Evolutionary conservation across 768 basidiomycete species (phyloP).

Genomic region (Serendipita sp.): DNA sequence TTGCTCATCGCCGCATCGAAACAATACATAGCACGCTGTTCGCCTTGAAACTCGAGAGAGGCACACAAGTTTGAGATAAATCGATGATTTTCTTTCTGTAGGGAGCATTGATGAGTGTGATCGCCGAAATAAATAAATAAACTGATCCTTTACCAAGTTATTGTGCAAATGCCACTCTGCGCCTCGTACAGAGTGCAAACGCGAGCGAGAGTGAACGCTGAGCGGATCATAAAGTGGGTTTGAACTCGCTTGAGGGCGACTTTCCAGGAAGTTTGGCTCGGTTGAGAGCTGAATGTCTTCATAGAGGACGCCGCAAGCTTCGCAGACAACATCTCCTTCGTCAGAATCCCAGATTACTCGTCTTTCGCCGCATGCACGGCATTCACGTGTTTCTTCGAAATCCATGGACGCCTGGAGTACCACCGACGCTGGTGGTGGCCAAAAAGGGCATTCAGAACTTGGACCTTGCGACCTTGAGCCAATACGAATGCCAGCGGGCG

Average conservation of each 20-base stretch:
- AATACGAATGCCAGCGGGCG: background rate
- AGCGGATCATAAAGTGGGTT: background rate
- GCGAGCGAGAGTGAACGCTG: background rate
- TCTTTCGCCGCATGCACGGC: background rate
- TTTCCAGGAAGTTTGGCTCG: background rate
- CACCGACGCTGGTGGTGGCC: background rate
- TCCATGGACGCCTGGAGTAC: background rate
- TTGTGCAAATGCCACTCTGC: background rate
- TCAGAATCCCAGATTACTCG: background rate
- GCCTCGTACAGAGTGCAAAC: background rate
- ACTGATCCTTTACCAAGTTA: background rate
- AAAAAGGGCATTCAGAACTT: background rate
- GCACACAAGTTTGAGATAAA: background rate
- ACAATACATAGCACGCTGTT: conserved; percentile 43
- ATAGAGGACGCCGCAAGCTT: background rate
- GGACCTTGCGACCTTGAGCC: background rate
- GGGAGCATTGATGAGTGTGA: background rate
- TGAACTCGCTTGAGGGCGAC: background rate
- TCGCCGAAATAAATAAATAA: background rate
- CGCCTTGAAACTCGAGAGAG: background rate
- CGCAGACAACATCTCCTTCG: background rate
- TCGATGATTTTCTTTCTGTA: background rate
- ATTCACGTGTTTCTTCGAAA: background rate
- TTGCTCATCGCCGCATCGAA: conserved; percentile 48
- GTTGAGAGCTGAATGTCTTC: background rate